phyloP scores from a whole-genome alignment of 257 asterid species.

The Solanum chiquidenum region DNA sequence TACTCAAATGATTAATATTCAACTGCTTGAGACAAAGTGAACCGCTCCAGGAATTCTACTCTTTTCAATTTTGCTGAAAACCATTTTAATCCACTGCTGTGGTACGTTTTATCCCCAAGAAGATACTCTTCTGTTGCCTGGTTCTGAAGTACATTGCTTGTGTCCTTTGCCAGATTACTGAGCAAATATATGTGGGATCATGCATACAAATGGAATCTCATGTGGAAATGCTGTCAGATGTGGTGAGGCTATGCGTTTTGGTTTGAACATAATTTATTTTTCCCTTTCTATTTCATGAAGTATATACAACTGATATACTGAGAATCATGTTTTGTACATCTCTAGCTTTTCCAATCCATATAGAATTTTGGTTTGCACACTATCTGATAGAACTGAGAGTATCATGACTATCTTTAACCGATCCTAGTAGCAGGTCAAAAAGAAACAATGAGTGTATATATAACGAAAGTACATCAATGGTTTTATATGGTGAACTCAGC shows the following conservation, averaged over 20 bases:
- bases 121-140: not conserved
- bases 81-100: not conserved
- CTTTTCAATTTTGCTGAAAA: not conserved
- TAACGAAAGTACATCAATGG: not conserved
- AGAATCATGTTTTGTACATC: not conserved
- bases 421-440: not conserved
- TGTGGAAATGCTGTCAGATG: conserved; percentile 54
- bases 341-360: not conserved
- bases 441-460: not conserved
- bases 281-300: not conserved
- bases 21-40: not conserved
- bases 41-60: not conserved
- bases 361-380: not conserved
- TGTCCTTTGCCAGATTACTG: conserved; percentile 60
- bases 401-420: not conserved
- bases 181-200: conserved; percentile 91
- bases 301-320: not conserved
- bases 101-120: not conserved
- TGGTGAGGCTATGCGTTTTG: conserved; percentile 16
- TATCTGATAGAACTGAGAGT: not conserved
- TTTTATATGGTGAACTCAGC: not conserved
- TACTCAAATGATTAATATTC: not conserved
- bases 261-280: not conserved
- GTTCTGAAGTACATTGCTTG: not conserved
- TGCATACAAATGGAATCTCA: conserved; percentile 82